Evolutionary conservation across 2,329 filamentous ascomycete species (phyloP), one percentile per base, ranked within the genome.

Genomic region (Phoma sp.): DNA sequence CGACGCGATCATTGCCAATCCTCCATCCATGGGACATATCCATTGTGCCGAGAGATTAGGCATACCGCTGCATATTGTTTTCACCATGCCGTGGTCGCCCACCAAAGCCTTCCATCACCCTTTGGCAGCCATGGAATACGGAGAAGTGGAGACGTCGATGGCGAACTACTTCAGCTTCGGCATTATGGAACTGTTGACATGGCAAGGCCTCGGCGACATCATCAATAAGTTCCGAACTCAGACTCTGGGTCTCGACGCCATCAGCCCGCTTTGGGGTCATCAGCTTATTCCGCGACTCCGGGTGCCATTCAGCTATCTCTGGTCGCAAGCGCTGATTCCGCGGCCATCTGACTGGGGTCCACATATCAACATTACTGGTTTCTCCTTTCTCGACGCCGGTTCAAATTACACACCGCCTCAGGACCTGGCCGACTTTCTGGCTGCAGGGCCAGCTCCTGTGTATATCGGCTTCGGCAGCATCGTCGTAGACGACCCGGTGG

Each of bases 1-100:
- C 0, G 90, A 91, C 29, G 55, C 43, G 7, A 68, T 67, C 41
- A 68, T 67, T 30, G 65, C 65, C 1, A 68, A 68, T 11, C 64
- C 64, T 3, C 64, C 64, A 3, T 62, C 59, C 4, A 66, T 67
- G 61, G 65, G 64, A 4, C 65, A 68, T 27, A 81, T 91, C 1
- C 89, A 91, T 64, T 83, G 88, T 58, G 89, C 89, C 0, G 87
- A 91, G 74, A 88, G 87, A 71, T 73, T 91, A 59, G 88, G 87
- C 0, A 85, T 91, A 32, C 89, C 89, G 0, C 67, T 90, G 9
- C 89, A 91, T 66, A 83, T 96, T 66, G 93, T 96, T 86, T 96
- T 96, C 75, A 96, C 91, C 0, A 83, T 83, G 80, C 81, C 81
- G 1, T 83, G 78, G 78, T 77, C 68, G 30, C 73, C 70, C 8